phyloP scores from a whole-genome alignment of 345 rosid species.

The Ceriops tagal region DNA sequence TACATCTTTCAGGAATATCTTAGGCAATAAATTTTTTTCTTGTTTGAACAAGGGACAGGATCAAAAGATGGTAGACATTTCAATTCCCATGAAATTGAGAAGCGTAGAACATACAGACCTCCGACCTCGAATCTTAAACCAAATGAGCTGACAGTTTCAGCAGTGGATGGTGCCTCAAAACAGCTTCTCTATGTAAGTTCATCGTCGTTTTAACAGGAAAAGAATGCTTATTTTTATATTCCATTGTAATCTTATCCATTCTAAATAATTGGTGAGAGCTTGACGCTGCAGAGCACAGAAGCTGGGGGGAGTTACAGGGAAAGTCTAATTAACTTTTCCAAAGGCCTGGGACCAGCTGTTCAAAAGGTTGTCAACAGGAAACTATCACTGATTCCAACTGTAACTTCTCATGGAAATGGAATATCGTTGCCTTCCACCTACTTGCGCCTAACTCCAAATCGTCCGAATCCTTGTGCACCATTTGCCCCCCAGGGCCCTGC shows the following conservation, averaged over 20 bases:
- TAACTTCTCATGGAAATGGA: neutral
- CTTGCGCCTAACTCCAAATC: neutral
- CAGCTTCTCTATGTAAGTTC: constrained; percentile 15
- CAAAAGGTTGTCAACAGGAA: constrained; percentile 17
- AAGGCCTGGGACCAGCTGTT: constrained; percentile 23
- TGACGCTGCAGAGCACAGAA: constrained; percentile 7
- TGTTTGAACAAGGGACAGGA: constrained; percentile 13
- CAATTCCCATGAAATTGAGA: constrained; percentile 4
- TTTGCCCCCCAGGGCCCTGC: constrained; percentile 3
- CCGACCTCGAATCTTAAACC: neutral
- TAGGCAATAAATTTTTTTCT: neutral
- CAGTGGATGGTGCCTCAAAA: constrained; percentile 11
- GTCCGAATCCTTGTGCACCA: neutral
- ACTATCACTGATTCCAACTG: constrained; percentile 9
- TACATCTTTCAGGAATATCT: neutral
- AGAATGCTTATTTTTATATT: neutral
- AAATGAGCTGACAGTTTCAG: constrained; percentile 1
- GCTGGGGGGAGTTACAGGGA: constrained; percentile 1
- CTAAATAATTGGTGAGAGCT: neutral
- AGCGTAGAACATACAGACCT: constrained; percentile 20
- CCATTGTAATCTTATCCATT: neutral
- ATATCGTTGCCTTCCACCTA: constrained; percentile 1
- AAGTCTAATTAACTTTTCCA: constrained; percentile 20
- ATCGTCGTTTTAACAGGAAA: neutral
- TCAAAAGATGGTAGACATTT: constrained; percentile 7